Conservation (phyloP, 2,329 filamentous ascomycete genomes). For the Pyrenochaeta sp. region DNA sequence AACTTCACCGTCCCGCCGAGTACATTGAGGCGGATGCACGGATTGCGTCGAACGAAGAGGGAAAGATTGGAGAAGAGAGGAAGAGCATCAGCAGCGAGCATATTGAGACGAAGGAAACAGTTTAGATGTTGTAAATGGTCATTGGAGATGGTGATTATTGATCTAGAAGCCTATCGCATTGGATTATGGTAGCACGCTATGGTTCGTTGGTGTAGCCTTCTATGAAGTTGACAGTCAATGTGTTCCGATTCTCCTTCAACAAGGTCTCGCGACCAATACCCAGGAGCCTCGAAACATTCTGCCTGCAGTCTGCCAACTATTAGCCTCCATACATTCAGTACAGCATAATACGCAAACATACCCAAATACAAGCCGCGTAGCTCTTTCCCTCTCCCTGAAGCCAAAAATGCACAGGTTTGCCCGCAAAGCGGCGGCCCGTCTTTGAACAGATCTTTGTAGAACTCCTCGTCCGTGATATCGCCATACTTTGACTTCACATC, state of each 20-base stretch:
- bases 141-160: neutral
- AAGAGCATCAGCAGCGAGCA: slow-evolving; percentile 25
- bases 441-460: slow-evolving; percentile 35
- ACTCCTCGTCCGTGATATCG: slow-evolving; percentile 32
- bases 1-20: slow-evolving; percentile 54
- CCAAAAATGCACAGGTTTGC: slow-evolving; percentile 40
- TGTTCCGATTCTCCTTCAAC: slow-evolving; percentile 37
- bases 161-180: neutral
- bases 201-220: slow-evolving; percentile 41
- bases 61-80: slow-evolving; percentile 7
- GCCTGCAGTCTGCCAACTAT: slow-evolving; percentile 32
- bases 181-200: slow-evolving; percentile 5
- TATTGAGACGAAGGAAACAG: slow-evolving; percentile 34
- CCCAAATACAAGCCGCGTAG: slow-evolving; percentile 36
- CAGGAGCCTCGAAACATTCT: slow-evolving; percentile 33
- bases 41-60: slow-evolving; percentile 29
- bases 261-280: slow-evolving; percentile 31
- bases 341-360: slow-evolving; percentile 1
- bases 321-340: neutral
- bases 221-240: slow-evolving; percentile 38
- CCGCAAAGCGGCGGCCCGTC: slow-evolving; percentile 36
- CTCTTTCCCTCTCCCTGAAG: slow-evolving; percentile 36
- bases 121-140: slow-evolving; percentile 17
- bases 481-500: slow-evolving; percentile 40
- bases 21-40: slow-evolving; percentile 58